Base-by-base conservation (phyloP, 805 yeast species). In the Diddensiella santjacobensis region DNA sequence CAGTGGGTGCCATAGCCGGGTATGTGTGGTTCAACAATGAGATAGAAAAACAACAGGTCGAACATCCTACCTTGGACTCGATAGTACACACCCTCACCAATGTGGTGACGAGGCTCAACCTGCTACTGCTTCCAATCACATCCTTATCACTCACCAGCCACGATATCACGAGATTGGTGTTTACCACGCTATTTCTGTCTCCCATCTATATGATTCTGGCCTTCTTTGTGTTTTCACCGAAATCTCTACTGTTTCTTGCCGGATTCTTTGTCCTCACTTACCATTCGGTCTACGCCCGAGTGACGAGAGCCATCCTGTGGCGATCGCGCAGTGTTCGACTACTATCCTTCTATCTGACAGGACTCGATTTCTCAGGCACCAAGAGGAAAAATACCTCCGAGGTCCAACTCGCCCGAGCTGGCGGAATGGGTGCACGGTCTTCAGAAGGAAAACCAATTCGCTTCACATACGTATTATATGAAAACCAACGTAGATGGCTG, bases 401-500 rank as follows among this genome's bases (percentile, higher is more conserved):
- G 13, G 65, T 57, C 26, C 63, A 59, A 41, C 30, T 54, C 23
- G 44, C 54, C 19, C 39, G 45, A 37, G 45, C 50, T 3, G 44
- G 55, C 20, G 47, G 50, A 11, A 42, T 55, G 17, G 51, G 53
- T 3, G 53, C 58, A 51, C 55, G 67, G 62, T 50, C 66, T 60
- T 47, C 64, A 29, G 57, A 45, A 22, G 72, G 72, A 4, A 72
- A 72, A 50, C 77, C 81, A 22, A 89, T 87, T 24, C 70, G 90
- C 48, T 93, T 90, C 66, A 90, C 97, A 3, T 91, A 87, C 66
- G 97, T 88, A 1, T 72, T 93, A 8, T 90, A 83, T 66, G 99
- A 91, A 65, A 91, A 91, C 65, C 98, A 91, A 70, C 80, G 99
- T 62, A 81, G 95, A 59, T 91, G 99, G 99, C 73, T 91, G 35